phyloP scores from a whole-genome alignment of 139 green algal species.

The Chlorella sp. region DNA sequence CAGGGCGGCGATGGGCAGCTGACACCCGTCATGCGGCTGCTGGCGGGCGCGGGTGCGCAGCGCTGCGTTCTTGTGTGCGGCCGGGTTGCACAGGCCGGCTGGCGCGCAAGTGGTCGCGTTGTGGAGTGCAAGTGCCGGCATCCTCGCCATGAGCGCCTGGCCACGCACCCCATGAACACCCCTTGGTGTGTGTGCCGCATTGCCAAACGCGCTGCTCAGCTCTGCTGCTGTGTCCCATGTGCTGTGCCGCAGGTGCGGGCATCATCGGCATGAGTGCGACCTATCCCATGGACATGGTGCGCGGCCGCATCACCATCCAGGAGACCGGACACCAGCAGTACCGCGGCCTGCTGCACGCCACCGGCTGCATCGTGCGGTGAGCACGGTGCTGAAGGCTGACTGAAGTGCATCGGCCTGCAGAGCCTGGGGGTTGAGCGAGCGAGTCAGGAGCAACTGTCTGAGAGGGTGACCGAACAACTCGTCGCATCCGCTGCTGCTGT shows the following conservation, averaged over 20 bases:
- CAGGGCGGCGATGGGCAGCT: conserved; percentile 86
- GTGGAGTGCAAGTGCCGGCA: conserved; percentile 51
- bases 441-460: too few species aligned
- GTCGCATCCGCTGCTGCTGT: too few species aligned
- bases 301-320: conserved; percentile 55
- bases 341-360: conserved; percentile 91
- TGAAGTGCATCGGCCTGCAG: neutral
- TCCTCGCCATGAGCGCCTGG: conserved; percentile 96
- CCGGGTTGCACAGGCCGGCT: too few species aligned
- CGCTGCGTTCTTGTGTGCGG: neutral
- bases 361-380: conserved; percentile 71
- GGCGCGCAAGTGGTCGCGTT: too few species aligned
- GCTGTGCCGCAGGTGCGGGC: conserved; percentile 59
- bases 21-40: conserved; percentile 87
- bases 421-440: too few species aligned
- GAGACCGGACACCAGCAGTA: conserved; percentile 82
- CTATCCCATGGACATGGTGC: conserved; percentile 99
- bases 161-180: conserved; percentile 99
- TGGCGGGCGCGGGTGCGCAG: conserved; percentile 82
- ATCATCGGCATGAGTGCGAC: conserved; percentile 97
- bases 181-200: conserved; percentile 85
- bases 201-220: too few species aligned
- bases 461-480: too few species aligned
- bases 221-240: too few species aligned
- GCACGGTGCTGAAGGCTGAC: too few species aligned